phyloP scores from a whole-genome alignment of 306 rosid genomes.

The Potentilla sterilis region DNA sequence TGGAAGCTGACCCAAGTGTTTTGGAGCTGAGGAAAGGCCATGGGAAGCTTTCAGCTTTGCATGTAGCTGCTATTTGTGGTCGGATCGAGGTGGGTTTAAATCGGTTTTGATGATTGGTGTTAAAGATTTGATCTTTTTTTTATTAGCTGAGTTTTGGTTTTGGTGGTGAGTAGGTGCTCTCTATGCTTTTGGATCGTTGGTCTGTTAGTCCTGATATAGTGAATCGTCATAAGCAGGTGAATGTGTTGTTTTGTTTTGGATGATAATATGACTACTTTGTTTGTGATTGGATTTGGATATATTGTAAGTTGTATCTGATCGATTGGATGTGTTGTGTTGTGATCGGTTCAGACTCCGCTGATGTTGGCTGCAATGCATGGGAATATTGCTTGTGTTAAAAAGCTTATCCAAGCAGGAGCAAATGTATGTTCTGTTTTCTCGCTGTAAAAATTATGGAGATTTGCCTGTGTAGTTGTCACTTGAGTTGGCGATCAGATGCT shows the following conservation, averaged over 20 bases:
- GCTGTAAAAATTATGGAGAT: not conserved
- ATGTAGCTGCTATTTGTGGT: constrained; percentile 75
- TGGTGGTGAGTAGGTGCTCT: constrained; percentile 49
- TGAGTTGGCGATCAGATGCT: not conserved
- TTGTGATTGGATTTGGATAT: not conserved
- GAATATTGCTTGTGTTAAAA: constrained; percentile 55
- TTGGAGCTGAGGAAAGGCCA: constrained; percentile 44
- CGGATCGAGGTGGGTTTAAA: constrained; percentile 66
- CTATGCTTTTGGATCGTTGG: constrained; percentile 53
- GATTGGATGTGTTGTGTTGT: constrained; percentile 2
- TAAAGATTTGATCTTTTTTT: not conserved
- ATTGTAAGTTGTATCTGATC: constrained; percentile 1
- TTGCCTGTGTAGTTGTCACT: constrained; percentile 18
- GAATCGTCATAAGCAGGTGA: constrained; percentile 75
- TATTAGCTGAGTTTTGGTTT: constrained; percentile 14
- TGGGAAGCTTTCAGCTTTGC: constrained; percentile 54
- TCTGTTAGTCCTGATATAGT: constrained; percentile 54
- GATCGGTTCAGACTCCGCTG: constrained; percentile 61
- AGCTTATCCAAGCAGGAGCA: constrained; percentile 79
- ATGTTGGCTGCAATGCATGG: constrained; percentile 92
- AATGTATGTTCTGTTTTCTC: constrained; percentile 50
- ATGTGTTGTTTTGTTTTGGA: not conserved
- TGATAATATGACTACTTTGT: not conserved
- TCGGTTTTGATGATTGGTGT: not conserved
- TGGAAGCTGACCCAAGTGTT: constrained; percentile 41